A percentile compares a stretch with the other conserved stretches of the same genome.
Evolutionary conservation across 177 flowering plant genomes (phyloP).

Genomic region (Vitis hybrid): DNA sequence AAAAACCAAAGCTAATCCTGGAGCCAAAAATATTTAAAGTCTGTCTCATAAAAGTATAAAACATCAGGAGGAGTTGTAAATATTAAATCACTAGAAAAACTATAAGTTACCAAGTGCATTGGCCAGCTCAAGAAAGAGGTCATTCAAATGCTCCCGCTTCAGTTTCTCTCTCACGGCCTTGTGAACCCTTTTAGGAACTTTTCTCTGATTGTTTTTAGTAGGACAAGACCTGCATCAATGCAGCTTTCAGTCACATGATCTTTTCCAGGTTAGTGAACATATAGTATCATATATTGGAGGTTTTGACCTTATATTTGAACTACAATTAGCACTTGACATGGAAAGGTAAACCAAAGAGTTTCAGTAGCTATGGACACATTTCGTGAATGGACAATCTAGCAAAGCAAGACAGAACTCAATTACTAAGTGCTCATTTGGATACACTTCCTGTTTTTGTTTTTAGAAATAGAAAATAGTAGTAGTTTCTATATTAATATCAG

Average conservation of each 20-base stretch:
- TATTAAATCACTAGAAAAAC: neutral
- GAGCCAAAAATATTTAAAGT: neutral
- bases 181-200: constrained; percentile 65
- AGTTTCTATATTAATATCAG: no score
- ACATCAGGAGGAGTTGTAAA: constrained; percentile 12
- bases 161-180: constrained; percentile 87
- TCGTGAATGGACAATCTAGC: no score
- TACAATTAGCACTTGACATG: neutral
- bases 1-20: neutral
- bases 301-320: neutral
- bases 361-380: no score
- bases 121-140: constrained; percentile 43
- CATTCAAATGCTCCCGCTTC: constrained; percentile 82
- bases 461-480: no score
- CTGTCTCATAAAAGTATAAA: neutral
- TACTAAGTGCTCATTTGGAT: no score
- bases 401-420: no score
- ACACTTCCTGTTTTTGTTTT: no score
- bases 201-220: constrained; percentile 45
- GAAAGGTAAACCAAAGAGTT: no score
- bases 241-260: constrained; percentile 8
- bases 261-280: neutral
- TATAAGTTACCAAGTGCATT: constrained; percentile 34
- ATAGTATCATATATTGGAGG: neutral
- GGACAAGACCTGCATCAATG: constrained; percentile 39